phyloP scores from a whole-genome alignment of 2,329 filamentous ascomycete species.

The Neoarthrinium moseri region DNA sequence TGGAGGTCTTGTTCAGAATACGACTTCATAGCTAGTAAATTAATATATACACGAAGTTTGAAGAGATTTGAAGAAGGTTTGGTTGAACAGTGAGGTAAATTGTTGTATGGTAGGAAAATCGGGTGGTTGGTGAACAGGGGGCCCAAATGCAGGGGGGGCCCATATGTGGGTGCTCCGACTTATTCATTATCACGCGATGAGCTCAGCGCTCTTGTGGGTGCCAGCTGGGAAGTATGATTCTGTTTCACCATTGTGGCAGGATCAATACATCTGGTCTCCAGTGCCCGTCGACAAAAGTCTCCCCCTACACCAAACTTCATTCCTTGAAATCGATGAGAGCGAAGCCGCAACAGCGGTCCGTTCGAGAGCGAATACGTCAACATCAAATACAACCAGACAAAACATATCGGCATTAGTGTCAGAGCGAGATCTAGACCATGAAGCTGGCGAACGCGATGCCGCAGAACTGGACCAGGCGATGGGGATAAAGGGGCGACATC shows the following conservation, averaged over 20 bases:
- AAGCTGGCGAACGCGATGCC: not conserved
- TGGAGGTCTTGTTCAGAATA: too few species aligned
- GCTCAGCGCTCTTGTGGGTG: conserved; percentile 5
- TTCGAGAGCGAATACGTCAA: not conserved
- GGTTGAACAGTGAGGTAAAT: too few species aligned
- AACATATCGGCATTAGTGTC: not conserved
- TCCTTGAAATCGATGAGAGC: conserved; percentile 10
- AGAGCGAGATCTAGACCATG: not conserved
- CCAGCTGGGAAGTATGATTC: conserved; percentile 3
- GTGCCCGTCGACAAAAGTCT: conserved; percentile 13
- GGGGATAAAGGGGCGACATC: too few species aligned
- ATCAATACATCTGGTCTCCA: conserved; percentile 14
- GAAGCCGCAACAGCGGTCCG: not conserved
- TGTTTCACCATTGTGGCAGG: conserved; percentile 10
- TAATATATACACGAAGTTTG: too few species aligned
- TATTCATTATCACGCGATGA: conserved; percentile 2
- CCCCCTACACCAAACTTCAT: conserved; percentile 13
- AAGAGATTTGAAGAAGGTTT: too few species aligned
- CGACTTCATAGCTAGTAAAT: too few species aligned
- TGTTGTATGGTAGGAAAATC: too few species aligned
- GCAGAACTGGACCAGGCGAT: too few species aligned
- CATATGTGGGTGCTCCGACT: too few species aligned
- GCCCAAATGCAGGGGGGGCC: too few species aligned
- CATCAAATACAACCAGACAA: not conserved
- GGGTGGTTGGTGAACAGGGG: too few species aligned